A percentile compares a stretch with the other conserved stretches of the same genome.
Evolutionary conservation across 192 early-diverging fungal genomes (phyloP).

Genomic region (Linnemannia elongata): DNA sequence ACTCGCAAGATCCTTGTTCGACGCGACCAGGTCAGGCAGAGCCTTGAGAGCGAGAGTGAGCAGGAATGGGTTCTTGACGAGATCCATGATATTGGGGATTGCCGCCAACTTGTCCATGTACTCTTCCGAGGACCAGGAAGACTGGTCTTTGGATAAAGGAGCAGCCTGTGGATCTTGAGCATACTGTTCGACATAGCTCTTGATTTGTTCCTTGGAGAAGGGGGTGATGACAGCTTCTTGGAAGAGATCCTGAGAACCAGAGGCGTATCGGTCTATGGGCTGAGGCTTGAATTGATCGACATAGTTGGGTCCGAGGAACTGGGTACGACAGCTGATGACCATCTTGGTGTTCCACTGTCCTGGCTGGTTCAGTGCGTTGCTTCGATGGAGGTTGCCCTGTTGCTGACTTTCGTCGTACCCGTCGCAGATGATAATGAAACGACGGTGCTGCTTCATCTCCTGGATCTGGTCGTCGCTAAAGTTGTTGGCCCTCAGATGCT

Average conservation of each 20-base stretch:
- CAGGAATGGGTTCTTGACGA: neutral
- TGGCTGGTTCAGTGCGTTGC: too few relatives aligned
- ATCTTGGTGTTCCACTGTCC: neutral
- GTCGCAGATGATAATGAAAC: neutral
- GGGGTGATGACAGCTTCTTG: neutral
- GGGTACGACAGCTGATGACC: neutral
- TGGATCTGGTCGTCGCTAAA: neutral
- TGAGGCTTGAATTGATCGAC: neutral
- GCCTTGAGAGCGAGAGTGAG: neutral
- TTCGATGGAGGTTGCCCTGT: neutral
- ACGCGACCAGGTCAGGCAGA: neutral
- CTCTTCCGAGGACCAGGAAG: neutral
- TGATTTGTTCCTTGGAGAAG: neutral
- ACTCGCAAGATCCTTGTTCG: neutral
- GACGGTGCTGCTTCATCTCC: neutral
- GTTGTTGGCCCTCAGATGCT: neutral
- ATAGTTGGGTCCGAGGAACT: neutral
- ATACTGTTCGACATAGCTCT: neutral
- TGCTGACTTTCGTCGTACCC: neutral
- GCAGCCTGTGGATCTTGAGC: neutral
- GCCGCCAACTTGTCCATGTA: neutral
- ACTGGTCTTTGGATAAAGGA: too few relatives aligned
- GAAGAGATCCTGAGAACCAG: neutral
- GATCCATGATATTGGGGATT: neutral
- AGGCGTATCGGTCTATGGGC: neutral